phyloP scores from a whole-genome alignment of 2,329 filamentous ascomycete genomes.

The Diaporthe capsici region DNA sequence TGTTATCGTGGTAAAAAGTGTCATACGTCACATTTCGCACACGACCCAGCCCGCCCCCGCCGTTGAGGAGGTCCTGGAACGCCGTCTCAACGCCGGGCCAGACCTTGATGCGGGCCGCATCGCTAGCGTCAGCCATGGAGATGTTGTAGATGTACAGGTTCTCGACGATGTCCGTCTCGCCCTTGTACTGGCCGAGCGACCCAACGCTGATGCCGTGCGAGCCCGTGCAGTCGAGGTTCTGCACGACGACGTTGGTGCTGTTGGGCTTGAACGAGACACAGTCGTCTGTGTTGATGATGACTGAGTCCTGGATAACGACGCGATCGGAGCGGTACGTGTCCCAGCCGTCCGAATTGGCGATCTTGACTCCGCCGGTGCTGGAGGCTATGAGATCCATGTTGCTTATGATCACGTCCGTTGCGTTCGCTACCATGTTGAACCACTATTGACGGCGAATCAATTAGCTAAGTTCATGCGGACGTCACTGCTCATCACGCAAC shows the following conservation, averaged over 20 bases:
- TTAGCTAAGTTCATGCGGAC: too few species aligned
- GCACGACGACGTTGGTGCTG: conserved; percentile 55
- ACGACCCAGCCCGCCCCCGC: conserved; percentile 37
- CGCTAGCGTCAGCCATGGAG: conserved; percentile 48
- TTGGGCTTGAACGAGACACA: conserved; percentile 61
- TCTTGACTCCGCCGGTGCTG: conserved; percentile 59
- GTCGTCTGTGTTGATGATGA: conserved; percentile 59
- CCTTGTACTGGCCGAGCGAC: conserved; percentile 55
- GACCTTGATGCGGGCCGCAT: conserved; percentile 76
- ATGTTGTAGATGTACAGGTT: conserved; percentile 58
- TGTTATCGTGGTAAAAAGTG: conserved; percentile 67
- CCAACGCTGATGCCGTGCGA: conserved; percentile 64
- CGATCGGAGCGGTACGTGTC: conserved; percentile 56
- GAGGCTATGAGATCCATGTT: conserved; percentile 61
- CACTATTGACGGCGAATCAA: conserved; percentile 48
- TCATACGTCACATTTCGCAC: conserved; percentile 64
- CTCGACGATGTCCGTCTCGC: conserved; percentile 55
- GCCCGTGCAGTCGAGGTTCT: conserved; percentile 59
- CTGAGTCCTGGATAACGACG: conserved; percentile 53
- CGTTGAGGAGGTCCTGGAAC: conserved; percentile 29
- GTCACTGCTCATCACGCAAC: background rate
- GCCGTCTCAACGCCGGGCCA: conserved; percentile 63
- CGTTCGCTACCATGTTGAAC: conserved; percentile 69
- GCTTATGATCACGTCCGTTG: conserved; percentile 65
- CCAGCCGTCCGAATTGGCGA: conserved; percentile 61